Conservation (phyloP, 2,329 filamentous ascomycete species). For the Diaporthe capsici region DNA sequence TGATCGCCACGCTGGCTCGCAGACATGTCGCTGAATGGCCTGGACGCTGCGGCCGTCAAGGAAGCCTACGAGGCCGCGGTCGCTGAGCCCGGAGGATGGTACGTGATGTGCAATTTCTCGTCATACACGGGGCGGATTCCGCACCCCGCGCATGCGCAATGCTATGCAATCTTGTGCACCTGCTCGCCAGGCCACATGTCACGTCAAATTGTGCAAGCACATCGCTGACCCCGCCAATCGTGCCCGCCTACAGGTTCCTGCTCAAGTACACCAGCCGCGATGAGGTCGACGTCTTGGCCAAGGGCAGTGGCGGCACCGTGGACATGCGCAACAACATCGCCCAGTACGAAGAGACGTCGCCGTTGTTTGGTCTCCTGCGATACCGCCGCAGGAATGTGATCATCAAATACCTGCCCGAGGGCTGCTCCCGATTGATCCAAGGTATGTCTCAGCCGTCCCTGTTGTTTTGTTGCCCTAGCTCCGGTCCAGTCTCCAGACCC, state of each 20-base stretch:
- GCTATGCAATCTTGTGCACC: constrained; percentile 13
- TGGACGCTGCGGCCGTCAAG: constrained; percentile 84
- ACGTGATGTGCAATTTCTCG: constrained; percentile 56
- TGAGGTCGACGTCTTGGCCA: constrained; percentile 83
- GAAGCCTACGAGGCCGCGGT: constrained; percentile 87
- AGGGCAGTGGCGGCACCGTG: constrained; percentile 84
- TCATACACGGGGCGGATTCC: constrained; percentile 23
- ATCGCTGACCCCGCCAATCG: constrained; percentile 31
- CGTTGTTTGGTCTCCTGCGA: constrained; percentile 91
- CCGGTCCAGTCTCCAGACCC: neutral
- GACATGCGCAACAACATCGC: constrained; percentile 86
- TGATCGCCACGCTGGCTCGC: constrained; percentile 32
- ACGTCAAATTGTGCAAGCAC: constrained; percentile 16
- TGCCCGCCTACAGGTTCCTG: constrained; percentile 79
- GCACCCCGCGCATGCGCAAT: constrained; percentile 24
- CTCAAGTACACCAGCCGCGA: constrained; percentile 93
- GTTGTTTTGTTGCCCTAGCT: constrained; percentile 31
- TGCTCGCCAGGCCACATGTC: neutral
- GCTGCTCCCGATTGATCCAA: constrained; percentile 91
- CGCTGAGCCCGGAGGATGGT: constrained; percentile 95
- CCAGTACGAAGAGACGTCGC: constrained; percentile 85
- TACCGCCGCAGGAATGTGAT: constrained; percentile 92
- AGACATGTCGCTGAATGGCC: constrained; percentile 94
- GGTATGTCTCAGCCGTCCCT: constrained; percentile 69
- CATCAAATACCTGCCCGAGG: constrained; percentile 92